Evolutionary conservation across 2,329 filamentous ascomycete species (phyloP).

Genomic region (Triangularia setosa): DNA sequence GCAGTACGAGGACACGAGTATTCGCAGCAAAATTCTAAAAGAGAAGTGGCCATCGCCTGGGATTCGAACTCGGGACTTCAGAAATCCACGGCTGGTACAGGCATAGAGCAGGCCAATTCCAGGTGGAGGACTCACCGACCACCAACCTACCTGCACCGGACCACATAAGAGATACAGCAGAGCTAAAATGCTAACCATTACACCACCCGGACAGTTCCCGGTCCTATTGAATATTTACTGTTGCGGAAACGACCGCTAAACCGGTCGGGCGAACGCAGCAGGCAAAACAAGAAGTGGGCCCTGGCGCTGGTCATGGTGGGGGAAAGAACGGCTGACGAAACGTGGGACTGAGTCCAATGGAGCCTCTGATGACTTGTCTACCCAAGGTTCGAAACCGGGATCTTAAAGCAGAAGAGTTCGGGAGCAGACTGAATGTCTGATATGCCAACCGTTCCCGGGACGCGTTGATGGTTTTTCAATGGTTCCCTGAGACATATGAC

Average conservation of each 20-base stretch:
- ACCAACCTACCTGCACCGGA: neutral
- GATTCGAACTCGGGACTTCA: neutral
- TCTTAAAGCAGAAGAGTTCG: neutral
- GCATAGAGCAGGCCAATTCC: neutral
- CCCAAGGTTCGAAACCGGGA: neutral
- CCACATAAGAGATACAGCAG: neutral
- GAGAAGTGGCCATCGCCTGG: neutral
- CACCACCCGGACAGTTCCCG: neutral
- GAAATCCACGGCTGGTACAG: neutral
- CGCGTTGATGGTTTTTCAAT: too few relatives aligned
- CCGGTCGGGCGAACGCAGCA: neutral
- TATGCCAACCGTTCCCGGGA: too few relatives aligned
- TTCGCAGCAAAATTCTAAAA: neutral
- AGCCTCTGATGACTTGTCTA: neutral
- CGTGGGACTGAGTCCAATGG: neutral
- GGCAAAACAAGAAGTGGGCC: neutral
- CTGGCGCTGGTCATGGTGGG: neutral
- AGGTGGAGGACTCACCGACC: neutral
- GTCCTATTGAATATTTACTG: neutral
- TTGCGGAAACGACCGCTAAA: neutral
- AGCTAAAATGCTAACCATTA: neutral
- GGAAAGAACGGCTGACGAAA: neutral
- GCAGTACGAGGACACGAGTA: too few relatives aligned
- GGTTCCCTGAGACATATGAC: too few relatives aligned
- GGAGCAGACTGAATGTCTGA: neutral